phyloP scores from a whole-genome alignment of 257 asterid genomes.

The Galeopsis tetrahit region DNA sequence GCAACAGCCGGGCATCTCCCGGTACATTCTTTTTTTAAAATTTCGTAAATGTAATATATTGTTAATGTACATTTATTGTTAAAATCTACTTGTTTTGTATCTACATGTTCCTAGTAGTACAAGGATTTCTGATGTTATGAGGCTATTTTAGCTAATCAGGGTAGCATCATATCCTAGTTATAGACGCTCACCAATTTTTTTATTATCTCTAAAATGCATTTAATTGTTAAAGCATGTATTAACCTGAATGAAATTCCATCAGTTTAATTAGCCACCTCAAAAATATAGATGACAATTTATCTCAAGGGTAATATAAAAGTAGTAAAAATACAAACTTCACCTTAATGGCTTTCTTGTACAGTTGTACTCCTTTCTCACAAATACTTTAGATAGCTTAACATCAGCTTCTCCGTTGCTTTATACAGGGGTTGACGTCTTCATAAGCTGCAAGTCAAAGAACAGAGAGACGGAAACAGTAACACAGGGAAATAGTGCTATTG shows the following conservation, averaged over 20 bases:
- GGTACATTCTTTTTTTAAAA: conserved; percentile 16
- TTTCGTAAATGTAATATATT: neutral
- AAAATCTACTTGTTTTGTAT: neutral
- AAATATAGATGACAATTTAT: neutral
- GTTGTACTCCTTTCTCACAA: neutral
- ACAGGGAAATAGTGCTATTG: conserved; percentile 37
- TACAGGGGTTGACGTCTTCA: conserved; percentile 40
- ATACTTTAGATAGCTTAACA: neutral
- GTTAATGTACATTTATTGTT: conserved; percentile 6
- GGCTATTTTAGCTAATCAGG: neutral
- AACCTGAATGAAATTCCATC: neutral
- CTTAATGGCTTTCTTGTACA: neutral
- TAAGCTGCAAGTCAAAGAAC: conserved; percentile 39
- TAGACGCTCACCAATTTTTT: neutral
- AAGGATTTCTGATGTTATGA: neutral
- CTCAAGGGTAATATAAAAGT: neutral
- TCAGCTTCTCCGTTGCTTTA: conserved; percentile 9
- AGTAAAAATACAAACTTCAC: neutral
- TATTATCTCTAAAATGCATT: conserved; percentile 17
- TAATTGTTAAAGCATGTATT: neutral
- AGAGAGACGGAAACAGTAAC: conserved; percentile 33
- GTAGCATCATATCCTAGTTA: conserved; percentile 13
- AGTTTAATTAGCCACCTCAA: neutral
- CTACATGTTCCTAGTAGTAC: neutral
- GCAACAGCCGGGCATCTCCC: conserved; percentile 33